Conservation (phyloP, 371 early-diverging fungal species). For the Actinomortierella ambigua region DNA sequence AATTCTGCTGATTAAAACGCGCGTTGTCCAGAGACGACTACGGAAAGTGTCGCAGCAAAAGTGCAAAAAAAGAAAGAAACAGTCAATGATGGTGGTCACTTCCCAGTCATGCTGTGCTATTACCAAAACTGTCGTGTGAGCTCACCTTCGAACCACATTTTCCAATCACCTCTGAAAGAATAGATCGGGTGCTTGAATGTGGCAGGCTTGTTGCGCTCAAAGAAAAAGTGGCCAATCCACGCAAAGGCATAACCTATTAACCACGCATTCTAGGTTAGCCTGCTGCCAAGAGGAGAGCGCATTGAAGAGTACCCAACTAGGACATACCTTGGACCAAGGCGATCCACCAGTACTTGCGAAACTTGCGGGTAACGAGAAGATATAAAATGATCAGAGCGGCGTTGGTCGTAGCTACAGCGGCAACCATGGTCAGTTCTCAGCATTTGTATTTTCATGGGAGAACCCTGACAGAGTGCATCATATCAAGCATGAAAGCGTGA, state of each 20-base stretch:
- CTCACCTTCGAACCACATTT: slow-evolving; percentile 61
- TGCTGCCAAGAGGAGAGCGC: too few species aligned
- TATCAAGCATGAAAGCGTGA: background rate
- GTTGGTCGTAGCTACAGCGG: slow-evolving; percentile 33
- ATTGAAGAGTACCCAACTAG: too few species aligned
- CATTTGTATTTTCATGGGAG: too few species aligned
- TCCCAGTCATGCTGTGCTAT: too few species aligned
- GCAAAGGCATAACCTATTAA: slow-evolving; percentile 62
- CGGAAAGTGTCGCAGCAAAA: too few species aligned
- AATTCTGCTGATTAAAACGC: slow-evolving; percentile 46
- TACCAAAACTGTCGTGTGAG: too few species aligned
- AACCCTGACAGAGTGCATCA: too few species aligned
- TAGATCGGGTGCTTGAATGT: slow-evolving; percentile 73
- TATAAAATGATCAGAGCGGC: slow-evolving; percentile 22
- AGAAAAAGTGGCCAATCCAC: slow-evolving; percentile 73
- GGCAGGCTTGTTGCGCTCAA: slow-evolving; percentile 72
- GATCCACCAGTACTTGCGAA: slow-evolving; percentile 32
- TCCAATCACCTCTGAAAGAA: slow-evolving; percentile 66
- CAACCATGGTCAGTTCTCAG: too few species aligned
- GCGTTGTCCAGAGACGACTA: slow-evolving; percentile 43
- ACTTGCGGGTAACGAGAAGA: slow-evolving; percentile 15
- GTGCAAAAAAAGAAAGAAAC: too few species aligned
- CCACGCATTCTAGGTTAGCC: too few species aligned
- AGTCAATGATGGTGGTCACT: too few species aligned
- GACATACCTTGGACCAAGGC: slow-evolving; percentile 28